phyloP scores from a whole-genome alignment of 2,329 filamentous ascomycete species.

The Colletotrichum tropicicola region DNA sequence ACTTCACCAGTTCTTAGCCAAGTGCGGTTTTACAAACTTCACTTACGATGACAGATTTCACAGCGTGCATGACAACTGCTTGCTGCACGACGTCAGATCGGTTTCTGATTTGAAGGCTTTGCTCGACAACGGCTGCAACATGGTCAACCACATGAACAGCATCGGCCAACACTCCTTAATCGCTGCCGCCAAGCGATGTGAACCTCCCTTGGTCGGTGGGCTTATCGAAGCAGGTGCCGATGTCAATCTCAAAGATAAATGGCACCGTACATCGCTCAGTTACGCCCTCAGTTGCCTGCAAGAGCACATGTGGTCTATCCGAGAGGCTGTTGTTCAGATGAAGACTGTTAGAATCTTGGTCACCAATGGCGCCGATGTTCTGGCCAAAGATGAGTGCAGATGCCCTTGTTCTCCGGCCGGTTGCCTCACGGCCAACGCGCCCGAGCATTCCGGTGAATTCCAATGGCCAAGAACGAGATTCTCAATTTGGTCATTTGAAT shows the following conservation, averaged over 20 bases:
- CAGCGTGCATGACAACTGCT: background rate
- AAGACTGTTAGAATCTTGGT: background rate
- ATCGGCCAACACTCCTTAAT: background rate
- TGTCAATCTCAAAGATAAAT: background rate
- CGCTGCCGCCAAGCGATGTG: accelerated
- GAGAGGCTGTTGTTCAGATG: background rate
- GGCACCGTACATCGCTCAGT: background rate
- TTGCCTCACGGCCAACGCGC: background rate
- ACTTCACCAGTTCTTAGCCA: background rate
- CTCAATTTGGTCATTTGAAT: background rate
- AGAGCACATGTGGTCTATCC: no score
- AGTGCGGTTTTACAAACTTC: background rate
- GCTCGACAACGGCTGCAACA: background rate
- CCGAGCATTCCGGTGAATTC: background rate
- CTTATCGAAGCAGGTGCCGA: background rate
- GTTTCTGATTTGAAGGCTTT: background rate
- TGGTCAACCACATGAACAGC: background rate
- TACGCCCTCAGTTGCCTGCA: background rate
- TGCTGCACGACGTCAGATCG: background rate
- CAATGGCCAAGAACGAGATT: background rate
- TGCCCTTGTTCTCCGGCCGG: background rate
- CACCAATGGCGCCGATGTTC: background rate
- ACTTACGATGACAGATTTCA: background rate
- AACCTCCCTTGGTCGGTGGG: background rate
- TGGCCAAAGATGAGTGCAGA: background rate